Percentiles rank a stretch among this genome's conserved stretches.
phyloP scores from a whole-genome alignment of 345 rosid genomes.

The Eucalyptus erythrocorys region DNA sequence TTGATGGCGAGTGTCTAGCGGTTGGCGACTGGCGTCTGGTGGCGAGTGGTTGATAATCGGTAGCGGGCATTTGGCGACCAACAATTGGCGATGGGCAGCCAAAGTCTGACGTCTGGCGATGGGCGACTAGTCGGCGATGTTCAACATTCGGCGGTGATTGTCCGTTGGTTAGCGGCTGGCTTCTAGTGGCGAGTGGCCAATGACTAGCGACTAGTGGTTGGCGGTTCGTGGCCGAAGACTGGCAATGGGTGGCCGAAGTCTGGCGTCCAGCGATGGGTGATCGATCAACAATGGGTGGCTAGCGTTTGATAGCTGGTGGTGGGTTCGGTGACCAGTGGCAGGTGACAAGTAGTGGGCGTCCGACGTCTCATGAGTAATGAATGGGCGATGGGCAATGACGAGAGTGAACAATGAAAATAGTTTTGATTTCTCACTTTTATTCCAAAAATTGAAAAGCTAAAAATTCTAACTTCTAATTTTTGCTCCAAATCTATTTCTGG shows the following conservation, averaged over 20 bases:
- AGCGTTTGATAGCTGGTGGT: rapidly evolving
- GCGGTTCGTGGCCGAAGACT: rapidly evolving
- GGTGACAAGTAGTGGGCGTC: rapidly evolving
- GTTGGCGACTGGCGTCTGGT: rapidly evolving
- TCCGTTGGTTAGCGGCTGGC: rapidly evolving
- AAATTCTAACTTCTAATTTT: rapidly evolving
- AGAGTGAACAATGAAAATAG: rapidly evolving
- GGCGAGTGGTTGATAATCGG: rapidly evolving
- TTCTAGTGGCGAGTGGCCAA: too few species aligned
- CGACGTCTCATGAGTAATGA: rapidly evolving
- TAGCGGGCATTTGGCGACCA: rapidly evolving
- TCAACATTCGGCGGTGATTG: rapidly evolving
- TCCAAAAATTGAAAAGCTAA: too few species aligned
- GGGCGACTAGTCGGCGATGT: too few species aligned
- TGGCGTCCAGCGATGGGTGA: too few species aligned
- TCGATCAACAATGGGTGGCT: rapidly evolving
- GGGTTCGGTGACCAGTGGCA: rapidly evolving
- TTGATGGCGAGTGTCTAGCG: rapidly evolving
- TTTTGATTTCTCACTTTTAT: too few species aligned
- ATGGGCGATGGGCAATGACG: rapidly evolving
- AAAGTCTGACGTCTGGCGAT: too few species aligned
- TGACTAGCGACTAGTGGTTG: rapidly evolving
- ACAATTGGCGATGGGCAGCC: rapidly evolving
- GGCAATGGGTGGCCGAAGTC: too few species aligned
- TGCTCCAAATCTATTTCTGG: rapidly evolving